Evolutionary conservation across 208 protist species (phyloP), one percentile per base, ranked within the genome.

Genomic region (Leishmania turanica): DNA sequence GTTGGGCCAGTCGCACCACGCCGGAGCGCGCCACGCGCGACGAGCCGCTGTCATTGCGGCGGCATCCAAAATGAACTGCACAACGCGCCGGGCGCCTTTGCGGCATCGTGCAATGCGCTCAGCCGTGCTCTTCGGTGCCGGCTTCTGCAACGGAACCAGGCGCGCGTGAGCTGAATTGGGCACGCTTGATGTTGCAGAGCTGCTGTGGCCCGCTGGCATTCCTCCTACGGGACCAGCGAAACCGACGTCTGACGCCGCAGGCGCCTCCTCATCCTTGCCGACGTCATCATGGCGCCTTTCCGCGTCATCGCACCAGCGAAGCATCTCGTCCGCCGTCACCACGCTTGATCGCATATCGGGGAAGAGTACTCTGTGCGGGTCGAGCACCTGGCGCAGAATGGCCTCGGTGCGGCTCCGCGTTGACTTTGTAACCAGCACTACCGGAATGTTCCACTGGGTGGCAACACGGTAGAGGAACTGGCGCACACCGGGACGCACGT

Each of bases 341-440:
- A 88, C 62, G 68, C 71, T 73, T 15, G 47, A 47, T 27, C 49
- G 56, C 9, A 37, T 27, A 49, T 87, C 54, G 34, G 86, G 81
- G 69, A 96, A 93, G 17, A 97, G 85, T 13, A 92, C 64, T 11
- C 75, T 62, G 45, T 87, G 72, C 0, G 93, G 94, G 79, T 97
- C 94, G 9, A 97, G 84, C 9, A 92, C 75, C 49, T 87, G 76
- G n/a, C 53, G 75, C 60, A 97, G 66, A 37, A 95, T 90, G 6
- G 92, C 92, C 83, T 92, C 84, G 0, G 92, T 87, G 72, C 94
- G 90, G n/a, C 75, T 70, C 13, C 74, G 76, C 19, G 90, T 84
- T 0, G 92, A 96, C 69, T 95, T 93, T 15, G 94, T 96, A 54
- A 97, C 94, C 13, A 97, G 75, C 27, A 96, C 60, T 0, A 97